Conservation (phyloP, 2,329 filamentous ascomycete genomes). For the Calonectria pauciramosa region DNA sequence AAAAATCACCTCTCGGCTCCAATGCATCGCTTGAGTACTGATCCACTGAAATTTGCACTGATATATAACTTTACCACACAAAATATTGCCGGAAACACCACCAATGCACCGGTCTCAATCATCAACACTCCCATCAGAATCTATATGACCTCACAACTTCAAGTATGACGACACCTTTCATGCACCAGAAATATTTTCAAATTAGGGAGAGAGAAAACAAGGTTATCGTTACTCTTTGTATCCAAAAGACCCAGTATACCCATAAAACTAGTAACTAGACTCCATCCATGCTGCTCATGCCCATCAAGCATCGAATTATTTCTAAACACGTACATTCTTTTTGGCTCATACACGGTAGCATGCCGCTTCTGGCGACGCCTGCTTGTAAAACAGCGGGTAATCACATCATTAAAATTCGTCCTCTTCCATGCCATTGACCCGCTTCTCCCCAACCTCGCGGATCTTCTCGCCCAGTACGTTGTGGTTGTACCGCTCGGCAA, state of each 20-base stretch:
- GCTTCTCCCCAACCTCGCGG: constrained; percentile 82
- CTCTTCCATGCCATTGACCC: constrained; percentile 72
- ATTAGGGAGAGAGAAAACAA: not conserved
- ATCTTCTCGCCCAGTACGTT: constrained; percentile 91
- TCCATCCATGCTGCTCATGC: constrained; percentile 4
- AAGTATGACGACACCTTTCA: not conserved
- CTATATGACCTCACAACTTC: not conserved
- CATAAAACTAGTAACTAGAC: constrained; percentile 7
- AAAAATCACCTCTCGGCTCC: not conserved
- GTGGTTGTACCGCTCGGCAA: constrained; percentile 87
- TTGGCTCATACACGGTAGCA: not conserved
- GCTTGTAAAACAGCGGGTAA: not conserved
- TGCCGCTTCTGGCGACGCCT: constrained; percentile 1
- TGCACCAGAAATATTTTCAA: too few relatives aligned
- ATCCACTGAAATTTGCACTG: too few relatives aligned
- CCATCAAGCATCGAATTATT: constrained; percentile 1
- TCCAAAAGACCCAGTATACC: constrained; percentile 4
- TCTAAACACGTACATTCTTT: constrained; percentile 1
- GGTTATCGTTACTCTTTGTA: not conserved
- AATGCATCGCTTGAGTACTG: not conserved
- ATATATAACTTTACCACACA: not conserved
- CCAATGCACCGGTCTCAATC: too few relatives aligned
- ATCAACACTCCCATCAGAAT: not conserved
- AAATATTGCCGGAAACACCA: too few relatives aligned
- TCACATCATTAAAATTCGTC: constrained; percentile 55